Evolutionary conservation across 441 rosid species (phyloP).

Genomic region (Euphorbia celastroides): DNA sequence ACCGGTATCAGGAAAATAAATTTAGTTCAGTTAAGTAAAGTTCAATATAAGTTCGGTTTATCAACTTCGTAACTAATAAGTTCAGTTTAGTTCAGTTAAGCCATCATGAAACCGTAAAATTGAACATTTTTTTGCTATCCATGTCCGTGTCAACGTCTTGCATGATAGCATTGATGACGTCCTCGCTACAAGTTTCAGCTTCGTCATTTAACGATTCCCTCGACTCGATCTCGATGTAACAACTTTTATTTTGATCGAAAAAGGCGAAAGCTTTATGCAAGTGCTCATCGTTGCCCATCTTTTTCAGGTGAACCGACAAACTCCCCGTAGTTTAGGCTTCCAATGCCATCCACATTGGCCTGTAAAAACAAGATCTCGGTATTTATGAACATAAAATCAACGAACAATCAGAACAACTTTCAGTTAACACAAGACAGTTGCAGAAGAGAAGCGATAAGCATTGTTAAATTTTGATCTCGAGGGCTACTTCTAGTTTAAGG

Average conservation of each 20-base stretch:
- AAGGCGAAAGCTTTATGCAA: slow-evolving; percentile 79
- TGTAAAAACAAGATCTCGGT: too few species aligned
- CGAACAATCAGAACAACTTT: too few species aligned
- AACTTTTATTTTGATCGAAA: slow-evolving; percentile 84
- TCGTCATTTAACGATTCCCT: slow-evolving; percentile 67
- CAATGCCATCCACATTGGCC: slow-evolving; percentile 97
- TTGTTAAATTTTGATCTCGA: too few species aligned
- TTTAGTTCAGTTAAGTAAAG: too few species aligned
- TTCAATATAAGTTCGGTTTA: not conserved
- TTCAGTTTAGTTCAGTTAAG: not conserved
- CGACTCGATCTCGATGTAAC: slow-evolving; percentile 72
- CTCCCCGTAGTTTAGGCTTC: slow-evolving; percentile 83
- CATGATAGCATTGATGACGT: slow-evolving; percentile 74
- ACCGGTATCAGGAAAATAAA: too few species aligned
- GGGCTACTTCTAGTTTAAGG: too few species aligned
- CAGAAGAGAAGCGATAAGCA: too few species aligned
- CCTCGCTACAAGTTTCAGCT: slow-evolving; percentile 52
- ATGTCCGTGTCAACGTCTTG: slow-evolving; percentile 92
- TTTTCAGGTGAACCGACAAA: slow-evolving; percentile 95
- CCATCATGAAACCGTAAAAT: too few species aligned
- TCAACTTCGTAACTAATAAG: too few species aligned
- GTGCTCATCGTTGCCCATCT: slow-evolving; percentile 96
- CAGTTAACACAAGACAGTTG: too few species aligned
- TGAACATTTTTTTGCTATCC: slow-evolving; percentile 23
- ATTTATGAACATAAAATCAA: too few species aligned